Conservation (phyloP, 352 stramenopile genomes). For the Phytophthora tubulina region DNA sequence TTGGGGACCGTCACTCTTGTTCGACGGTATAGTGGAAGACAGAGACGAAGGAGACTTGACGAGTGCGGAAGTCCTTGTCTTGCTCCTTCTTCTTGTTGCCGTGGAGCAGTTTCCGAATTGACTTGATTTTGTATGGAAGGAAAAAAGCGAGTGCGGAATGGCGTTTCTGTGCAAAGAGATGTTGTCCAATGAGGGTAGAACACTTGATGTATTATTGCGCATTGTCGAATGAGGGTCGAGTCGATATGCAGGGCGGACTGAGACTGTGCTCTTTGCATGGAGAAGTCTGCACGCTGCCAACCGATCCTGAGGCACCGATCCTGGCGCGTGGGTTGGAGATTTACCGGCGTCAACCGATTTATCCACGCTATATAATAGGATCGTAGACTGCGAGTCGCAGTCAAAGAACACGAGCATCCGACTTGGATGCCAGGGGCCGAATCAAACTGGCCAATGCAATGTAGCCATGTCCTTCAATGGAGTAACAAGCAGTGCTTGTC, state of each 20-base stretch:
- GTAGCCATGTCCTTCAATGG: no score
- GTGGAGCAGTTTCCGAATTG: background rate
- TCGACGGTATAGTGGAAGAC: background rate
- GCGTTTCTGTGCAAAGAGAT: background rate
- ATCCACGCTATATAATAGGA: no score
- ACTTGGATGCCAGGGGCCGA: no score
- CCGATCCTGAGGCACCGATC: no score
- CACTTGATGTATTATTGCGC: background rate
- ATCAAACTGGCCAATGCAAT: no score
- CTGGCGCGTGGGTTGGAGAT: no score
- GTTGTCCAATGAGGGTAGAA: slow-evolving; percentile 4
- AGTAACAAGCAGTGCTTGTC: no score
- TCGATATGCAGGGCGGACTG: slow-evolving; percentile 1
- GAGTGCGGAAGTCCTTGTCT: background rate
- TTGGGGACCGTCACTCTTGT: slow-evolving; percentile 4
- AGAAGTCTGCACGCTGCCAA: background rate
- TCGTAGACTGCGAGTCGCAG: no score
- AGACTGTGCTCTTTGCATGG: background rate
- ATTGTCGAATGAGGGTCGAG: background rate
- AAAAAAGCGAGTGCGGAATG: slow-evolving; percentile 7
- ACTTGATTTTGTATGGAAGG: background rate
- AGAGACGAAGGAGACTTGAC: background rate
- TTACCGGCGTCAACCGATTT: no score
- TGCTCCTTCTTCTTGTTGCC: background rate
- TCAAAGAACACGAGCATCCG: no score